These are phyloP conservation scores for Arachnomyces sp. DNA, from an alignment of 2,329 filamentous ascomycete genomes.

Conservation along the genomic window DNA sequence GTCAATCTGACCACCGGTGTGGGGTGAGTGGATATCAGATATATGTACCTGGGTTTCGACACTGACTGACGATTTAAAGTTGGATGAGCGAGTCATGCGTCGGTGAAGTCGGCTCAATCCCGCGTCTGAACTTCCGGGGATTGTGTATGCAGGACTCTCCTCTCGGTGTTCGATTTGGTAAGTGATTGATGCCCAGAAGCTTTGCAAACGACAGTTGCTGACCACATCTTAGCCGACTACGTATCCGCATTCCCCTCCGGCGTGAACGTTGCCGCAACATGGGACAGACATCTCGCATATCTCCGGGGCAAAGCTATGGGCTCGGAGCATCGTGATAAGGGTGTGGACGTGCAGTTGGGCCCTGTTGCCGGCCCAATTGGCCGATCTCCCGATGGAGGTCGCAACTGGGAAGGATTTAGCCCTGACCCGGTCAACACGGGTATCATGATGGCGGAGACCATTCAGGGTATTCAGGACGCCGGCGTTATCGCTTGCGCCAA, in stretches of 20 bases:
- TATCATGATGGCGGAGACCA: conserved; percentile 61
- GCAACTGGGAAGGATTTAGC: conserved; percentile 61
- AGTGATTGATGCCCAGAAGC: conserved; percentile 11
- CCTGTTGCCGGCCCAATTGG: conserved; percentile 70
- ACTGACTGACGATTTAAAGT: conserved; percentile 29
- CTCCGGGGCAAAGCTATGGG: conserved; percentile 67
- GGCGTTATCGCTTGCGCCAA: conserved; percentile 80
- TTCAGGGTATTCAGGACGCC: conserved; percentile 72
- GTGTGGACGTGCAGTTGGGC: conserved; percentile 65
- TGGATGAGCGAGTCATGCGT: conserved; percentile 69
- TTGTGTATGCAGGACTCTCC: conserved; percentile 87
- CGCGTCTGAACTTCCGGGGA: conserved; percentile 52
- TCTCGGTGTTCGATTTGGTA: conserved; percentile 64
- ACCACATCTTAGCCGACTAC: conserved; percentile 54
- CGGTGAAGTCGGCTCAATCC: conserved; percentile 54
- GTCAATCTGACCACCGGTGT: conserved; percentile 91
- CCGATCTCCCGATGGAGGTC: conserved; percentile 58
- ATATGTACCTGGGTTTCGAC: conserved; percentile 3
- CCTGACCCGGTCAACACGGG: conserved; percentile 72
- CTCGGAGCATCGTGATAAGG: conserved; percentile 65
- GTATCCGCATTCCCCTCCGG: conserved; percentile 74
- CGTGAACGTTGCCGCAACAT: conserved; percentile 74
- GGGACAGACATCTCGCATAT: conserved; percentile 64
- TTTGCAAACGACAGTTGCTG: neutral
- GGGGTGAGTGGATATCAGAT: conserved; percentile 52